phyloP scores from a whole-genome alignment of 108 stramenopile genomes.

The Stephanodiscus minutulus region DNA sequence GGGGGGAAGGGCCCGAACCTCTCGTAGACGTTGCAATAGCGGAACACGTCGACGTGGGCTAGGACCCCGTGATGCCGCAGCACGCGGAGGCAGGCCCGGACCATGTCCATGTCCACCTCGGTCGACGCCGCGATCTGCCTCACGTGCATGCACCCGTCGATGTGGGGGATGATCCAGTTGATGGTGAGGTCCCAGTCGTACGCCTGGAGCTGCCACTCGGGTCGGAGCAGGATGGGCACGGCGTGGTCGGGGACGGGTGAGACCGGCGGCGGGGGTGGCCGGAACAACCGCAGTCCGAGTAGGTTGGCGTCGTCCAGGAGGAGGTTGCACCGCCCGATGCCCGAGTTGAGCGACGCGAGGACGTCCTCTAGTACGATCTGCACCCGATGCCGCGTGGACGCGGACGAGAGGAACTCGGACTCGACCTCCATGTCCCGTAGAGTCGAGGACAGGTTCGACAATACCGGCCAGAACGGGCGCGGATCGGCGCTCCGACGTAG shows the following conservation, averaged over 20 bases:
- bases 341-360: conserved; percentile 71
- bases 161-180: conserved; percentile 88
- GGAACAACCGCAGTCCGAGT: conserved; percentile 74
- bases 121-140: conserved; percentile 74
- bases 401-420: conserved; percentile 59
- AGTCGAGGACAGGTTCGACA: conserved; percentile 72
- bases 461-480: conserved; percentile 64
- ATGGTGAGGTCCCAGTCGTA: conserved; percentile 91
- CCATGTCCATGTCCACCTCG: conserved; percentile 91
- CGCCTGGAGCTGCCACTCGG: conserved; percentile 74
- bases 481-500: conserved; percentile 70
- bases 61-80: conserved; percentile 83
- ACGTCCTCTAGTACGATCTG: conserved; percentile 66
- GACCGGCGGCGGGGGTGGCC: conserved; percentile 67
- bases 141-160: conserved; percentile 84
- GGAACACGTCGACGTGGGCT: conserved; percentile 84
- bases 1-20: conserved; percentile 58
- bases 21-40: conserved; percentile 90
- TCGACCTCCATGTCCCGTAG: conserved; percentile 79
- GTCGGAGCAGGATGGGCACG: conserved; percentile 77
- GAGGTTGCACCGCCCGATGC: conserved; percentile 69
- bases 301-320: conserved; percentile 70
- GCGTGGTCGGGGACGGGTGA: conserved; percentile 71
- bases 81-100: conserved; percentile 78
- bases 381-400: conserved; percentile 46